Conservation (phyloP, 2,329 filamentous ascomycete species). For the Cercospora citrullina region DNA sequence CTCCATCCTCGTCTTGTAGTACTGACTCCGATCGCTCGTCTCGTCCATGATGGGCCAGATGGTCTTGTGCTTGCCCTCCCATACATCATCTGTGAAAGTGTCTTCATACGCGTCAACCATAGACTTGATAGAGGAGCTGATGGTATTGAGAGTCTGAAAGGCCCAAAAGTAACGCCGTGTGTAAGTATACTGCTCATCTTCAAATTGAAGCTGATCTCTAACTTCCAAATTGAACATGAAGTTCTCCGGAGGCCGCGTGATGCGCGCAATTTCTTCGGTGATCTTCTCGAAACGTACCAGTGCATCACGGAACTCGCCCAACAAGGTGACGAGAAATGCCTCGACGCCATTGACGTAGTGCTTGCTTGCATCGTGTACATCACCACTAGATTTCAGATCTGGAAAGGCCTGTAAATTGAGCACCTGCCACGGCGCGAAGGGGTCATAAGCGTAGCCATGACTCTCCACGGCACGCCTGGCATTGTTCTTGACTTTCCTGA, state of each 20-base stretch:
- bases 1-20: conserved; percentile 54
- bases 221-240: conserved; percentile 61
- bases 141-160: conserved; percentile 60
- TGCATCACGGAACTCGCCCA: conserved; percentile 62
- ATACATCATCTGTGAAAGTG: conserved; percentile 60
- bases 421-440: conserved; percentile 62
- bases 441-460: conserved; percentile 58
- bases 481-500: conserved; percentile 52
- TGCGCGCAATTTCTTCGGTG: conserved; percentile 57
- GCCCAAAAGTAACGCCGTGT: conserved; percentile 64
- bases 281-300: conserved; percentile 59
- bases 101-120: conserved; percentile 60
- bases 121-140: conserved; percentile 60
- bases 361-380: conserved; percentile 57
- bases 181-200: conserved; percentile 62
- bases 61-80: conserved; percentile 56
- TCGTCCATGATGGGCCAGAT: conserved; percentile 58
- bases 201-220: conserved; percentile 60
- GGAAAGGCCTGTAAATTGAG: conserved; percentile 61
- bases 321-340: conserved; percentile 60
- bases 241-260: conserved; percentile 60
- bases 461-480: conserved; percentile 51
- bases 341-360: conserved; percentile 62
- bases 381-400: conserved; percentile 58
- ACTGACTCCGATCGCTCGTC: conserved; percentile 46